Percentiles rank a stretch among this genome's conserved stretches.
phyloP scores from a whole-genome alignment of 306 rosid species.

The Malus sieversii region DNA sequence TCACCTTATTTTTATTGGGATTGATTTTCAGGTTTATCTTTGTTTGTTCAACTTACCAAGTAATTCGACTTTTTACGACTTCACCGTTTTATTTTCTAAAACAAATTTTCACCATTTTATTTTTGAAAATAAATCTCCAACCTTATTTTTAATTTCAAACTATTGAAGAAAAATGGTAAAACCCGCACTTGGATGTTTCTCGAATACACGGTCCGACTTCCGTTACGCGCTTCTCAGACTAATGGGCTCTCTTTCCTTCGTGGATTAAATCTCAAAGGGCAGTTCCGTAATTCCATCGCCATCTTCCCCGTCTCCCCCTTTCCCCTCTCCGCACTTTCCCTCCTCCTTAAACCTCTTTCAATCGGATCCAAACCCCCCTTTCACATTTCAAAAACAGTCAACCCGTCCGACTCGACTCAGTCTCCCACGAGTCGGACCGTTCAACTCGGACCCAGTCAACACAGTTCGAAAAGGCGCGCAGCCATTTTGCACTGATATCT shows the following conservation, averaged over 20 bases:
- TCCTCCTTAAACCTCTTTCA: neutral
- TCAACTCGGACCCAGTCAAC: neutral
- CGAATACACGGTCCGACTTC: neutral
- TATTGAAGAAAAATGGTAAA: too few relatives aligned
- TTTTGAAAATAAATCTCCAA: too few relatives aligned
- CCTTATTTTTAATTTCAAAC: too few relatives aligned
- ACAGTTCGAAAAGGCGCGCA: neutral
- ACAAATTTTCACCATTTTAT: too few relatives aligned
- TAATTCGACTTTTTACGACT: too few relatives aligned
- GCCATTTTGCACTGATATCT: neutral
- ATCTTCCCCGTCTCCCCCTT: neutral
- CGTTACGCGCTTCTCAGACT: neutral
- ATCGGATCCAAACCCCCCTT: neutral
- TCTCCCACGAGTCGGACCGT: neutral
- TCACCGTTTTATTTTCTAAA: too few relatives aligned
- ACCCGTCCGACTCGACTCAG: conserved; percentile 8
- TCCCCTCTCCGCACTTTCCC: neutral
- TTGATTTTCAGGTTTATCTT: too few relatives aligned
- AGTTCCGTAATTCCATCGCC: neutral
- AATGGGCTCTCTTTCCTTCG: neutral
- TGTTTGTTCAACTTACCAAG: too few relatives aligned
- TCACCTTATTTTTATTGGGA: too few relatives aligned
- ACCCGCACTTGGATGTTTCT: too few relatives aligned
- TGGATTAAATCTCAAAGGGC: neutral
- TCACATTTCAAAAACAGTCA: neutral